Evolutionary conservation across 2,329 filamentous ascomycete genomes (phyloP), one percentile per base, ranked within the genome.

Genomic region (Ceratocystis papillata): DNA sequence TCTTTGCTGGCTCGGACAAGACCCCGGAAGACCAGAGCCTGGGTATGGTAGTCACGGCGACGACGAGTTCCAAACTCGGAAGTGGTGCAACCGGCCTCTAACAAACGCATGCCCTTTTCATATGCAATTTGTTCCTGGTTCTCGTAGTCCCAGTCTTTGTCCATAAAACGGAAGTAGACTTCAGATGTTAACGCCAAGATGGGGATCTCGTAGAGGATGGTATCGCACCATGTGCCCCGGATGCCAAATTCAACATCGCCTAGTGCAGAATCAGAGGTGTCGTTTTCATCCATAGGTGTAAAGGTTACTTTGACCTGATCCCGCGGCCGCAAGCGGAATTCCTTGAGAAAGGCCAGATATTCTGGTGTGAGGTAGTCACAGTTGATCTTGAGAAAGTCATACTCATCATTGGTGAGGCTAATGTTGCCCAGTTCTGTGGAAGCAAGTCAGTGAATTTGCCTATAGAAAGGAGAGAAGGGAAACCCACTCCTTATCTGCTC

Each of bases 131-230:
- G 87, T 72, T 96, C 85, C 75, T 99, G 94, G 2, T 87, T 87
- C 5, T 88, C 83, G 72, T 97, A 88, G 71, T 83, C 87, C 94
- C 94, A 99, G 74, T 96, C 92, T 64, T 78, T 89, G 73, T 99
- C 91, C 79, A 91, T 90, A 76, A 96, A 97, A 73, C 89, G 91
- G 81, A 99, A 99, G 78, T 96, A 99, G 62, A 94, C 90, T 75
- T 99, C 93, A 61, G 91, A 96, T 1, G 93, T 90, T 69, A 99
- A 77, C 2, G 95, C 91, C 22, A 99, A 81, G 25, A 99, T 81
- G 0, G 94, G 94, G 67, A 99, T 96, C 77, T 99, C 94, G 77
- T 99, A 99, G 28, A 99, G 83, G 67, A 99, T 99, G 0, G 94
- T 97, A 70, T 96, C 91, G 7, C 90, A 83, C 94, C 94, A 99